phyloP scores from a whole-genome alignment of 1,284 basidiomycete species.

The Stereum hirsutum region DNA sequence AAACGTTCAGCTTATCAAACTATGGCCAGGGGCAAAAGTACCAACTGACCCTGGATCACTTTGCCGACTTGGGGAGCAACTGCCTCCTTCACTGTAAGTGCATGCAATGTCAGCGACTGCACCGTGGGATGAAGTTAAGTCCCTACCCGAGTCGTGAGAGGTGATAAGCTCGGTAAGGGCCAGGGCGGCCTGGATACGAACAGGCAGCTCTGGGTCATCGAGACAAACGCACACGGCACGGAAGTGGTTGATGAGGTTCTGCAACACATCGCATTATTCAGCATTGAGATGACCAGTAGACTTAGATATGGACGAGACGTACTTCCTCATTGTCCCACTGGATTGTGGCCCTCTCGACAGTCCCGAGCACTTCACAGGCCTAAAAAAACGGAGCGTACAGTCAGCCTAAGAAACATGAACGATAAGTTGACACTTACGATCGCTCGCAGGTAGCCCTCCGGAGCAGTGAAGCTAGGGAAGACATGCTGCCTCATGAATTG shows the following conservation, averaged over 20 bases:
- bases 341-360: conserved; percentile 58
- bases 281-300: neutral
- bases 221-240: conserved; percentile 50
- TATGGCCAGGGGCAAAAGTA: neutral
- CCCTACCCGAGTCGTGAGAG: conserved; percentile 51
- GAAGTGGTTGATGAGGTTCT: conserved; percentile 61
- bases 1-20: neutral
- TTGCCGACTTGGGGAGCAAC: conserved; percentile 79
- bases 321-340: conserved; percentile 62
- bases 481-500: conserved; percentile 67
- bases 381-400: conserved; percentile 21
- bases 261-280: neutral
- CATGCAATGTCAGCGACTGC: neutral
- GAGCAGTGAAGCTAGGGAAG: conserved; percentile 55
- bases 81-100: conserved; percentile 48
- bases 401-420: conserved; percentile 1
- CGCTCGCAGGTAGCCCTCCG: conserved; percentile 65
- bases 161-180: conserved; percentile 74
- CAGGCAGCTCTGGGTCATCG: conserved; percentile 75
- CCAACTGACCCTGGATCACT: conserved; percentile 70
- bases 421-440: conserved; percentile 42
- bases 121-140: neutral
- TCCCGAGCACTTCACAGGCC: conserved; percentile 76
- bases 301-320: conserved; percentile 6
- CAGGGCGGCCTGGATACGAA: conserved; percentile 78